phyloP scores from a whole-genome alignment of 768 basidiomycete species.

The Auriscalpium vulgare region DNA sequence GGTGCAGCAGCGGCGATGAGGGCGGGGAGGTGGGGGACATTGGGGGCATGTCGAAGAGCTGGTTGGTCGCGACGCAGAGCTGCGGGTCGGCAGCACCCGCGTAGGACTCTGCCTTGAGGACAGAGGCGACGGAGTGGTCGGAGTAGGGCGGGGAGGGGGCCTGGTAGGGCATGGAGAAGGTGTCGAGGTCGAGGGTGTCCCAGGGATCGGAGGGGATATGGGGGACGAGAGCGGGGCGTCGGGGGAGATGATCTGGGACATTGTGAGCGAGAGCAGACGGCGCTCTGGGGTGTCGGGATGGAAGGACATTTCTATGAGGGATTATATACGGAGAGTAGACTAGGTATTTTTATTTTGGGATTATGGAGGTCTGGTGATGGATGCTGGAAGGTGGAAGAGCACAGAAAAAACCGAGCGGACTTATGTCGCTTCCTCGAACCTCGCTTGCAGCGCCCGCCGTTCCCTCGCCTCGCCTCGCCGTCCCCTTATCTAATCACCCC shows the following conservation, averaged over 20 bases:
- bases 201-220: slow-evolving; percentile 37
- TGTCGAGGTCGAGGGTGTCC: slow-evolving; percentile 36
- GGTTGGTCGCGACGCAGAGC: slow-evolving; percentile 60
- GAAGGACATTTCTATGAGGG: slow-evolving; percentile 13
- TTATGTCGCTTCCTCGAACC: not conserved
- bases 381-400: slow-evolving; percentile 8
- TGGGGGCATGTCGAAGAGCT: slow-evolving; percentile 60
- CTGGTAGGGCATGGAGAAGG: slow-evolving; percentile 15
- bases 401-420: not conserved
- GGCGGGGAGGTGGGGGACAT: slow-evolving; percentile 23
- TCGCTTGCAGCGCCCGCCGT: not conserved
- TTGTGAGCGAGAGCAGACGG: slow-evolving; percentile 27
- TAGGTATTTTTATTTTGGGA: slow-evolving; percentile 3
- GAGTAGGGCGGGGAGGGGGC: slow-evolving; percentile 36
- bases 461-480: not conserved
- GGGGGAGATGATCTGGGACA: slow-evolving; percentile 50
- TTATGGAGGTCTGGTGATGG: slow-evolving; percentile 17
- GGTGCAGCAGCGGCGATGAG: slow-evolving; percentile 20
- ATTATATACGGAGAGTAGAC: slow-evolving; percentile 8
- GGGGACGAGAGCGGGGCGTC: slow-evolving; percentile 57
- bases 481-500: not conserved
- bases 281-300: slow-evolving; percentile 10
- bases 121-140: slow-evolving; percentile 27
- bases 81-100: slow-evolving; percentile 37
- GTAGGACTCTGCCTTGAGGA: slow-evolving; percentile 45